Evolutionary conservation across 2,329 filamentous ascomycete species (phyloP).

Genomic region (Metarhizium anisopliae): DNA sequence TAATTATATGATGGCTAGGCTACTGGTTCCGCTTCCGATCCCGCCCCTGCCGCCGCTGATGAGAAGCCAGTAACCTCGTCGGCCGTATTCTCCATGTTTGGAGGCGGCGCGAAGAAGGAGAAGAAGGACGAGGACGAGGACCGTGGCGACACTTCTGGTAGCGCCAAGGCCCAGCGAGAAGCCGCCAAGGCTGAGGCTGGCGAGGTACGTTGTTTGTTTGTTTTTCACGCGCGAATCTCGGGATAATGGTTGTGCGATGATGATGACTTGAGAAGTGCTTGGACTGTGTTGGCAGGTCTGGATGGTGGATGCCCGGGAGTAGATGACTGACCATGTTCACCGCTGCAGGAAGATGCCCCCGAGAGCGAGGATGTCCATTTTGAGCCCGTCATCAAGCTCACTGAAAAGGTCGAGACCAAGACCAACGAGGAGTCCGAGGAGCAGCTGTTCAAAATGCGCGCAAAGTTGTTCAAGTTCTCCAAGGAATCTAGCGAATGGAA

Average conservation of each 20-base stretch:
- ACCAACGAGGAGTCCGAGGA: conserved; percentile 98
- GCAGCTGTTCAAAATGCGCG: conserved; percentile 98
- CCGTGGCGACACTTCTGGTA: conserved; percentile 79
- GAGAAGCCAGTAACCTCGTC: conserved; percentile 41
- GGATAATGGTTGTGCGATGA: background rate
- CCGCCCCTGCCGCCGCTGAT: conserved; percentile 11
- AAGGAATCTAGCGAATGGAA: conserved; percentile 93
- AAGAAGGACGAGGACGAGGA: conserved; percentile 74
- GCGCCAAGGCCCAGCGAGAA: conserved; percentile 69
- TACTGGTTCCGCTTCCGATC: conserved; percentile 1
- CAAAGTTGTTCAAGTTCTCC: conserved; percentile 98
- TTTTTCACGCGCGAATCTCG: background rate
- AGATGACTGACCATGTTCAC: conserved; percentile 1
- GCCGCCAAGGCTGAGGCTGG: conserved; percentile 49
- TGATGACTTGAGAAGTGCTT: background rate
- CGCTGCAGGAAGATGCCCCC: conserved; percentile 59
- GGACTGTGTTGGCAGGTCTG: background rate
- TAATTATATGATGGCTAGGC: background rate
- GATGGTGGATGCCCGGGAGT: background rate
- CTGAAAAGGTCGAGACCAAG: conserved; percentile 93
- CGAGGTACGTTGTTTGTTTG: conserved; percentile 35
- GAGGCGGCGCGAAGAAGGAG: conserved; percentile 93
- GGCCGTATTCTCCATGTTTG: conserved; percentile 95
- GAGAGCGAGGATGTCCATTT: conserved; percentile 94
- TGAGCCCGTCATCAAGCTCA: conserved; percentile 91